Conservation (phyloP, 1,284 basidiomycete genomes). For the Puccinia brachypodii region DNA sequence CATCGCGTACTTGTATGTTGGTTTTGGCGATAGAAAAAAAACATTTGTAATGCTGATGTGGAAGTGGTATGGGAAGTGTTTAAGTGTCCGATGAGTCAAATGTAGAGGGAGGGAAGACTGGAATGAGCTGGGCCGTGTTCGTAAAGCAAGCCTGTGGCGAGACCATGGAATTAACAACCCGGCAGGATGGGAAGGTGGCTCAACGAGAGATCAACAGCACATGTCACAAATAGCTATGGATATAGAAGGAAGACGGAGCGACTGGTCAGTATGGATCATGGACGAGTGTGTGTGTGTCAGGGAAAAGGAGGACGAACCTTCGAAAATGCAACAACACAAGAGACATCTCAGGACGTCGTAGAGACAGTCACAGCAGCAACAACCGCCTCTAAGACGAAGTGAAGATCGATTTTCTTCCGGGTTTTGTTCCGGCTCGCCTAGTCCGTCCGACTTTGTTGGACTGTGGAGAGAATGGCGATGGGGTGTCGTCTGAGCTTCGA, state of each 20-base stretch:
- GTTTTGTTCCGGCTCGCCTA: background rate
- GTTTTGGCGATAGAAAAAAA: too few relatives aligned
- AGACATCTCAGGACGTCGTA: constrained; percentile 40
- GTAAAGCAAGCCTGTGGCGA: background rate
- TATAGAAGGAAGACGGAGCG: background rate
- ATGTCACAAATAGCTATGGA: constrained; percentile 25
- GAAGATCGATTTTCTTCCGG: background rate
- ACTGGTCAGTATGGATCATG: background rate
- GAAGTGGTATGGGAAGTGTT: background rate
- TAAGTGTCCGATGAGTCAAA: background rate
- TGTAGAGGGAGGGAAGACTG: too few relatives aligned
- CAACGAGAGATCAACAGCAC: constrained; percentile 4
- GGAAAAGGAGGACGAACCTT: constrained; percentile 10
- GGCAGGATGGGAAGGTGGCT: background rate
- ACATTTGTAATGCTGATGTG: too few relatives aligned
- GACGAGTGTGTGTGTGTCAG: background rate
- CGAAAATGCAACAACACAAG: constrained; percentile 43
- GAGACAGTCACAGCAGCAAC: constrained; percentile 44
- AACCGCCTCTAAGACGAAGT: constrained; percentile 34
- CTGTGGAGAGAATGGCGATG: background rate
- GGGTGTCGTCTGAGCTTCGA: background rate
- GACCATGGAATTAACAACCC: background rate
- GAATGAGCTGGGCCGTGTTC: background rate
- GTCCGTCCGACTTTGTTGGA: background rate
- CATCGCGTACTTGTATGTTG: too few relatives aligned